phyloP scores from a whole-genome alignment of 306 rosid genomes.

The Senna siamea region DNA sequence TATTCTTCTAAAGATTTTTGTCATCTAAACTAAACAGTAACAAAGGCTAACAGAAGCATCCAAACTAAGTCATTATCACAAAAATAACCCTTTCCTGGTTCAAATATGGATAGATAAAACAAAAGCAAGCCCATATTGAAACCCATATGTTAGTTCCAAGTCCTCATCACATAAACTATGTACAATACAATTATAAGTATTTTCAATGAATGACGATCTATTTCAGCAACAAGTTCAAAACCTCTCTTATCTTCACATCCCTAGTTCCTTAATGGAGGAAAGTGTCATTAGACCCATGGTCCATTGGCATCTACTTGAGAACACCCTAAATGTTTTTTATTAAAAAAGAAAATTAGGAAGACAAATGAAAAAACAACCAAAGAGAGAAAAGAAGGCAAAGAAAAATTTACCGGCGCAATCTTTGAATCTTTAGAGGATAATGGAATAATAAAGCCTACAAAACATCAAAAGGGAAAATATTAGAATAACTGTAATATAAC shows the following conservation, averaged over 20 bases:
- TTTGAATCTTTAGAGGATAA: conserved; percentile 70
- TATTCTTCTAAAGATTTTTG: background rate
- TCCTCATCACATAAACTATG: background rate
- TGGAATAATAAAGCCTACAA: conserved; percentile 80
- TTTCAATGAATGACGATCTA: background rate
- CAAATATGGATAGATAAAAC: background rate
- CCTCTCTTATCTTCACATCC: background rate
- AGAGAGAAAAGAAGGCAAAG: background rate
- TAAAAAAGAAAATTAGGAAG: background rate
- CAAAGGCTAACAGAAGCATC: conserved; percentile 9
- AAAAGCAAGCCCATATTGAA: background rate
- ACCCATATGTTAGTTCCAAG: background rate
- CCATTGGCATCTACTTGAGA: conserved; percentile 34
- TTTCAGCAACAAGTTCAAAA: conserved; percentile 13
- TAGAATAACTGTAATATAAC: conserved; percentile 14
- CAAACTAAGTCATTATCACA: background rate
- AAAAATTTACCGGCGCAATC: conserved; percentile 67
- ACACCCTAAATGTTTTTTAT: background rate
- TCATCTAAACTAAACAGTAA: background rate
- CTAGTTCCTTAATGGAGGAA: background rate
- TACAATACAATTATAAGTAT: background rate
- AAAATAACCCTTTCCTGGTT: background rate
- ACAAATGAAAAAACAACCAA: background rate
- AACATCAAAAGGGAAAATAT: conserved; percentile 23
- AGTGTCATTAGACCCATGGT: conserved; percentile 6